These are phyloP conservation scores for Psilocybe tampanensis DNA, from an alignment of 768 basidiomycete species.

Conservation along the genomic window DNA sequence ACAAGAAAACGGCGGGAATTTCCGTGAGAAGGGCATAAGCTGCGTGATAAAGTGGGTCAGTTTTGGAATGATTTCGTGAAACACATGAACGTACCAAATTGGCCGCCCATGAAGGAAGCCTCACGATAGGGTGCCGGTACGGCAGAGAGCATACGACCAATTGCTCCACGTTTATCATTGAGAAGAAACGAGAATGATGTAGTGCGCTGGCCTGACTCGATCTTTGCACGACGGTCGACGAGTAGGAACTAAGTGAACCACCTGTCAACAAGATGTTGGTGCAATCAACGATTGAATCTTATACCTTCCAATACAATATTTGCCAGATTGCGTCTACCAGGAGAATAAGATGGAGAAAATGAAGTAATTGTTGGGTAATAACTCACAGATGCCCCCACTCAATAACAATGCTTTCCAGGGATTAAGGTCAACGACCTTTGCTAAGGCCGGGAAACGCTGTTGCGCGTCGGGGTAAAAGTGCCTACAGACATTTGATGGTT, in stretches of 20 bases:
- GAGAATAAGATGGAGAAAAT: slow-evolving; percentile 15
- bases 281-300: slow-evolving; percentile 5
- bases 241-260: slow-evolving; percentile 67
- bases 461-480: slow-evolving; percentile 87
- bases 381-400: slow-evolving; percentile 83
- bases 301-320: slow-evolving; percentile 87
- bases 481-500: slow-evolving; percentile 37
- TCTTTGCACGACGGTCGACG: slow-evolving; percentile 85
- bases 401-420: slow-evolving; percentile 75
- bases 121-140: slow-evolving; percentile 67
- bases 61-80: not conserved
- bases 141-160: slow-evolving; percentile 69
- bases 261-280: not conserved
- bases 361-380: not conserved
- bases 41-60: slow-evolving; percentile 27
- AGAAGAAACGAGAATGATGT: slow-evolving; percentile 90
- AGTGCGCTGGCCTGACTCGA: slow-evolving; percentile 87
- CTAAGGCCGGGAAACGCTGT: slow-evolving; percentile 83
- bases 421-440: slow-evolving; percentile 66
- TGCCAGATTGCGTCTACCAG: slow-evolving; percentile 88
- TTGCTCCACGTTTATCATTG: slow-evolving; percentile 83
- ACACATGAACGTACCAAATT: slow-evolving; percentile 32
- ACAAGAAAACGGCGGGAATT: slow-evolving; percentile 78
- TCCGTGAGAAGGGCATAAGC: slow-evolving; percentile 88
- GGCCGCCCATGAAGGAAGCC: slow-evolving; percentile 80